These are phyloP conservation scores for Fonsecaea erecta DNA, from an alignment of 2,329 filamentous ascomycete genomes.

Conservation along the genomic window DNA sequence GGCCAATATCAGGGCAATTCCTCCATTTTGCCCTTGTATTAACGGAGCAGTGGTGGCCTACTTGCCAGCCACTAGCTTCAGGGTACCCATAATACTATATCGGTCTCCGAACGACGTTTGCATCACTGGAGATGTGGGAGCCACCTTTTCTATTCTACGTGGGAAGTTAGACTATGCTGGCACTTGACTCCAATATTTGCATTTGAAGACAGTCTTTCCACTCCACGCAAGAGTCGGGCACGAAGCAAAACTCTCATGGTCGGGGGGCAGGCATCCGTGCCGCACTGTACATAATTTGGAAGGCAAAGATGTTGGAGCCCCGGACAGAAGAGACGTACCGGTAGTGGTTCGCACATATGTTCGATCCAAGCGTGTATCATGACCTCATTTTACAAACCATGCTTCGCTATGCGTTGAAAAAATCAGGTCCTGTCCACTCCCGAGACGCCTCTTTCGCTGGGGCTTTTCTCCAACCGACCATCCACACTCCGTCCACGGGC, in stretches of 20 bases:
- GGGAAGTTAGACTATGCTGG: too few species aligned
- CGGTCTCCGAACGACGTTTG: neutral
- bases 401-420: neutral
- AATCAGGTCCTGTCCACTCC: neutral
- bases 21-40: neutral
- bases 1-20: neutral
- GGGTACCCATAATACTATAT: neutral
- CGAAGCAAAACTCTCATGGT: neutral
- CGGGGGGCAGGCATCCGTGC: too few species aligned
- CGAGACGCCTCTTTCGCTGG: neutral
- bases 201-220: neutral
- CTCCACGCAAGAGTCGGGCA: neutral
- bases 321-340: neutral
- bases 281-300: neutral
- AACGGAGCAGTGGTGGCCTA: neutral
- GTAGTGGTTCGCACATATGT: neutral
- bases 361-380: neutral
- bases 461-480: neutral
- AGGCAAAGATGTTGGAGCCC: neutral
- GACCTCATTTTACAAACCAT: neutral
- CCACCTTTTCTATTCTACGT: neutral
- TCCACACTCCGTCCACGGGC: constrained; percentile 15
- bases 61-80: neutral
- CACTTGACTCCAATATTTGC: neutral
- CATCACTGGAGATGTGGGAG: neutral